Base-by-base conservation (phyloP, 805 yeast species). In the Saccharomyces kudriavzevii region DNA sequence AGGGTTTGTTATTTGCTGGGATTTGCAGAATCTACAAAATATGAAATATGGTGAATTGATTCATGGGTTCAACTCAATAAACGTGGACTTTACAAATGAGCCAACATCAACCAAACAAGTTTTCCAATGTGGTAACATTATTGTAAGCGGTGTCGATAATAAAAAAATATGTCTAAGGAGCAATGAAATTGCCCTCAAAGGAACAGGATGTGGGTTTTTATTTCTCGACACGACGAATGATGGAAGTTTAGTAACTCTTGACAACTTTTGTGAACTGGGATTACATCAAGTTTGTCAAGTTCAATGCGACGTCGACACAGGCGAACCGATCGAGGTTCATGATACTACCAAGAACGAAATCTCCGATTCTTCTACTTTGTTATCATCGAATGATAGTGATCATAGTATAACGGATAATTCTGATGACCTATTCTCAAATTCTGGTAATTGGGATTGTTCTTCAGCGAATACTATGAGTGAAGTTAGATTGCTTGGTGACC, bases 71-170 rank as follows among this genome's bases (percentile, higher is more conserved):
- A 55, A 54, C 30, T 59, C 64, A 8, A 54, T 61, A 25, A 30
- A 9, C 25, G 49, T 14, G 29, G 53, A 45, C 27, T 48, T 48
- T 40, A 47, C 40, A 31, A 31, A 52, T 29, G 35, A 53, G 27
- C 49, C 52, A 43, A 11, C 8, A 13, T 48, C 46, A n/a, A 30
- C 54, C 27, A 55, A 53, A 25, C 60, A 58, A 11, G 49, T 57
- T 9, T 57, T 55, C 22, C 64, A 58, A 48, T 63, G 67, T 52
- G 71, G 71, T 17, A 66, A 64, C 45, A 56, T 66, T 29, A 56
- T 67, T 9, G 58, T 61, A 10, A 55, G 52, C 17, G 57, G 59
- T 5, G 54, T 47, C 1, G 40, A 49, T 47, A 14, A 45, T 2
- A 52, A 45, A 9, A 30, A 40, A 14, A 48, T 48, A 17, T 48